Evolutionary conservation across 306 rosid species (phyloP).

Genomic region (Vicia villosa): DNA sequence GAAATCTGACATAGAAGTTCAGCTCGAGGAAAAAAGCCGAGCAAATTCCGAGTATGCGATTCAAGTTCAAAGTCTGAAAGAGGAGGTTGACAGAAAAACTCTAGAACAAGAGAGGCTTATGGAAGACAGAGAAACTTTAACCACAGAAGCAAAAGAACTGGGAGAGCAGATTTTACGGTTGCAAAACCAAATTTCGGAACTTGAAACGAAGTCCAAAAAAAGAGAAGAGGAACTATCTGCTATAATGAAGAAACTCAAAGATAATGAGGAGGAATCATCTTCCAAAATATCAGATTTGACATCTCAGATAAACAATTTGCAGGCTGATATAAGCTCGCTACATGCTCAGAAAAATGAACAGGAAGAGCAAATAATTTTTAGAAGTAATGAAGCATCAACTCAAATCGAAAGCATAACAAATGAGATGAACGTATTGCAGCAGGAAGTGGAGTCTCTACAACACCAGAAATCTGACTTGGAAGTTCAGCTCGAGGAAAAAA

Average conservation of each 20-base stretch:
- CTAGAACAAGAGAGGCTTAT: slow-evolving; percentile 37
- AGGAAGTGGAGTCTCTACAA: too few relatives aligned
- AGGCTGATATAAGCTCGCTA: slow-evolving; percentile 45
- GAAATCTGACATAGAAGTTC: slow-evolving; percentile 60
- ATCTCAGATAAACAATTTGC: slow-evolving; percentile 58
- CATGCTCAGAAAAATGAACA: slow-evolving; percentile 54
- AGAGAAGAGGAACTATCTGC: slow-evolving; percentile 53
- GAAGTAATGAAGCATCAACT: slow-evolving; percentile 45
- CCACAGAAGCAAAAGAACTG: slow-evolving; percentile 49
- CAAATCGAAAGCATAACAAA: too few relatives aligned
- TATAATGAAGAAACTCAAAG: slow-evolving; percentile 59
- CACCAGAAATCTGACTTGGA: too few relatives aligned
- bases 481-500: too few relatives aligned
- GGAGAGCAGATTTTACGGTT: slow-evolving; percentile 52
- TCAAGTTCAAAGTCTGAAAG: slow-evolving; percentile 62
- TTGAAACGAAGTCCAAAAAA: slow-evolving; percentile 52
- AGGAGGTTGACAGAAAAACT: slow-evolving; percentile 56
- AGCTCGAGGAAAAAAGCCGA: slow-evolving; percentile 49
- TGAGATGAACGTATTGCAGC: too few relatives aligned
- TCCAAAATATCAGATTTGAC: slow-evolving; percentile 61
- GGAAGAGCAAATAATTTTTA: slow-evolving; percentile 54
- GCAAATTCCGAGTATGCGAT: slow-evolving; percentile 49
- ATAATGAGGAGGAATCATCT: slow-evolving; percentile 47
- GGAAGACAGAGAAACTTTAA: slow-evolving; percentile 54
- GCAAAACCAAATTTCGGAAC: slow-evolving; percentile 51